Base-by-base conservation (phyloP, 2,329 filamentous ascomycete genomes). In the Fusarium zealandicum region DNA sequence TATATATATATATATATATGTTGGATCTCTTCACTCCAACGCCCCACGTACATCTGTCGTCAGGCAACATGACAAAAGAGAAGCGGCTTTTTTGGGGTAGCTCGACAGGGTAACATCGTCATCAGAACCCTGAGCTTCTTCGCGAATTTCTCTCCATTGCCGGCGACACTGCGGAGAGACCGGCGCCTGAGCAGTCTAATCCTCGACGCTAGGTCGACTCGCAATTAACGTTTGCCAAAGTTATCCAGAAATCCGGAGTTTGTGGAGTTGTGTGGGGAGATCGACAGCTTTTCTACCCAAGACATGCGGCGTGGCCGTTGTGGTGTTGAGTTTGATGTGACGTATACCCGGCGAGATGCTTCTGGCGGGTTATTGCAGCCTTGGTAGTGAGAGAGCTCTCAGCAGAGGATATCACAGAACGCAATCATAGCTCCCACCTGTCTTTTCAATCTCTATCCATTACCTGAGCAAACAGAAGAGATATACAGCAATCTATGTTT, bases 231-330 rank as follows among this genome's bases (percentile, higher is more conserved):
- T 42, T 58, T 28, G 38, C 54, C 30, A 48, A 50, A 48, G 32
- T 27, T 28, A 55, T 47, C 51, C 42, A 51, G 37, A 45, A 61
- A 60, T 47, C 60, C 57, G 56, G 60, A 63, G 57, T 39, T 50
- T 61, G 56, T 51, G 56, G 60, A 61, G 60, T 57, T 48, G 51
- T 57, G 60, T 51, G 60, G 60, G 48, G 60, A 63, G 60, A 61
- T 63, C 59, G 51, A 45, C 60, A 43, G 17, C 20, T 40, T 30
- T 45, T 27, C 32, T 36, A 37, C 56, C 54, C 30, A 27, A 51
- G 37, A 48, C 18, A 44, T 30, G 32, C 33, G 54, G 53, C 37
- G 46, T 42, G 36, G 37, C 50, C 37, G 50, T 48, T 53, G 30
- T 59, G 50, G 31, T 45, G 50, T 48, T 55, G 50, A 56, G 45